Evolutionary conservation across 768 basidiomycete species (phyloP).

Genomic region (Pholiota microspora): DNA sequence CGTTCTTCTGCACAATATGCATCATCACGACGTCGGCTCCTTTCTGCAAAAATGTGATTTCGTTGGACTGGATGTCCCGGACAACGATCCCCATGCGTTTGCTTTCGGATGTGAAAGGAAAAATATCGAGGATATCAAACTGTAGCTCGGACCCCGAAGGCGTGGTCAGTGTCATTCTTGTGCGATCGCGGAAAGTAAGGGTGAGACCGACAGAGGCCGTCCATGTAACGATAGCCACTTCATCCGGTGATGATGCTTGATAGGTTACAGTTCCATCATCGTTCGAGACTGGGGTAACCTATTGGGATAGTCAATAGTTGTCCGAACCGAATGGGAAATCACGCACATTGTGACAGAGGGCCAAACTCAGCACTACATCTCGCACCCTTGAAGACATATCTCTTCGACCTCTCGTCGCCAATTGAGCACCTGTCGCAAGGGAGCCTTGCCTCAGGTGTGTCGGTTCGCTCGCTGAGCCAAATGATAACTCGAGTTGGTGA

Average conservation of each 20-base stretch:
- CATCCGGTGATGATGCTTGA: slow-evolving; percentile 98
- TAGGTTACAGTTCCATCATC: slow-evolving; percentile 95
- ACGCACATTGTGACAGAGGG: slow-evolving; percentile 92
- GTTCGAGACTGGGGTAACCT: slow-evolving; percentile 95
- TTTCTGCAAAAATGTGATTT: slow-evolving; percentile 91
- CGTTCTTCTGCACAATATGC: slow-evolving; percentile 91
- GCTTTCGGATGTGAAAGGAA: slow-evolving; percentile 98
- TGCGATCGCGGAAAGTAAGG: slow-evolving; percentile 86
- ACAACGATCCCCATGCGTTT: slow-evolving; percentile 99
- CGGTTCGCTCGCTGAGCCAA: slow-evolving; percentile 63
- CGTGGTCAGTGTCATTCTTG: slow-evolving; percentile 74
- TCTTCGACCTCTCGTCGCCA: slow-evolving; percentile 83
- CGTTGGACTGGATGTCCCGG: slow-evolving; percentile 69
- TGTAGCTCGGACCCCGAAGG: slow-evolving; percentile 60
- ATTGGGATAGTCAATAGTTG: not conserved
- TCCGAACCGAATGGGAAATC: not conserved
- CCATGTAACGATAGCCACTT: slow-evolving; percentile 98
- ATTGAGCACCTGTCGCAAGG: slow-evolving; percentile 69
- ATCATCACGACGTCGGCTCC: slow-evolving; percentile 99
- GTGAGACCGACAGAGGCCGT: slow-evolving; percentile 93
- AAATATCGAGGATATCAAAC: slow-evolving; percentile 90
- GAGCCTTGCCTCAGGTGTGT: slow-evolving; percentile 52
- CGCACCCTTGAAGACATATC: slow-evolving; percentile 94
- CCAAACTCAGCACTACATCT: slow-evolving; percentile 91
- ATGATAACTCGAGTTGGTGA: slow-evolving; percentile 85